Conservation (phyloP, 768 basidiomycete genomes). For the Tulasnella sp. region DNA sequence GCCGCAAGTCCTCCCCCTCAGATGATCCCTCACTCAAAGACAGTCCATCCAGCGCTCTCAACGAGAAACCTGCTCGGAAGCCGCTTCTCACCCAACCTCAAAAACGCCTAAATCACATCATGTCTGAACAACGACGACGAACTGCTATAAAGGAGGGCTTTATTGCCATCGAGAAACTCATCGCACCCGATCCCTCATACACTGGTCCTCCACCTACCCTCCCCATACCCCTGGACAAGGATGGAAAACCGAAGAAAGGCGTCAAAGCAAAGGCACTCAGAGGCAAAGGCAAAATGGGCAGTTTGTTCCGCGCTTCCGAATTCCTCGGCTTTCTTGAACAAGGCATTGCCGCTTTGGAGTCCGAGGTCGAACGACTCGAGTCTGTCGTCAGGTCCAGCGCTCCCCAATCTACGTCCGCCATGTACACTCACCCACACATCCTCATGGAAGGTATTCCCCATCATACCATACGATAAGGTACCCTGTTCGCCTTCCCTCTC, state of each 20-base stretch:
- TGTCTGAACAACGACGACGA: conserved; percentile 86
- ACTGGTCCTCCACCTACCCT: conserved; percentile 6
- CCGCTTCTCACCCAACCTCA: conserved; percentile 69
- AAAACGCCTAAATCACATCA: conserved; percentile 84
- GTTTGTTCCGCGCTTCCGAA: conserved; percentile 74
- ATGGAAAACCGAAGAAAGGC: conserved; percentile 24
- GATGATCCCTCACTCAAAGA: conserved; percentile 11
- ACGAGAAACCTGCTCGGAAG: conserved; percentile 32
- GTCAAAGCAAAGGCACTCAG: conserved; percentile 45
- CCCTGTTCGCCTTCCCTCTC: too few relatives aligned
- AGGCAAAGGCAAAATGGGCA: conserved; percentile 81
- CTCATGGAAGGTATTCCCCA: too few relatives aligned
- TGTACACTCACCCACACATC: too few relatives aligned
- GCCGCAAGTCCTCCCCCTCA: conserved; percentile 19
- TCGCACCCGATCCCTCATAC: conserved; percentile 42
- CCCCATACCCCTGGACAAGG: conserved; percentile 40
- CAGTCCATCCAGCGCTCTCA: conserved; percentile 13
- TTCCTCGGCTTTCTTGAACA: conserved; percentile 82
- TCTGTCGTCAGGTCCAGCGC: conserved; percentile 40
- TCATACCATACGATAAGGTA: too few relatives aligned
- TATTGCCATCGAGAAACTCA: conserved; percentile 67
- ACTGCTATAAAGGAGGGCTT: conserved; percentile 88
- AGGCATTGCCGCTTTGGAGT: conserved; percentile 53
- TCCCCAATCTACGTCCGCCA: too few relatives aligned
- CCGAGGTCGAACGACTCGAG: conserved; percentile 59